Conservation (phyloP, 441 rosid genomes). For the Manihot esculenta region DNA sequence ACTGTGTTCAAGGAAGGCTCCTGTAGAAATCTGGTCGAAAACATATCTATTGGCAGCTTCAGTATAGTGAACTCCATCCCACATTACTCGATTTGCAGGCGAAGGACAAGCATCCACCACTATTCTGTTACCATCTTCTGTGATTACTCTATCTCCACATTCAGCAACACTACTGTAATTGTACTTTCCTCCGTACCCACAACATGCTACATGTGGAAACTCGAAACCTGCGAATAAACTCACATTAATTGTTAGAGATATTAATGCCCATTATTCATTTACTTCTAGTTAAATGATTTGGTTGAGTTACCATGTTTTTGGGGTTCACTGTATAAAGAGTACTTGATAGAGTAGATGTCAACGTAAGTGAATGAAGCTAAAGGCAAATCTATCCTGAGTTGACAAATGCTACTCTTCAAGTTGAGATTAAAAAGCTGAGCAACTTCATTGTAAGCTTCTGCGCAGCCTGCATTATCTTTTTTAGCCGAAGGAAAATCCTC, state of each 20-base stretch:
- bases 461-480: slow-evolving; percentile 36
- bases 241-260: too few species aligned
- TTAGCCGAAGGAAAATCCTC: slow-evolving; percentile 19
- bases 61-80: slow-evolving; percentile 80
- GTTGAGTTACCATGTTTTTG: slow-evolving; percentile 29
- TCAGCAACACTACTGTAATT: slow-evolving; percentile 38
- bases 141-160: slow-evolving; percentile 47
- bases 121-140: not conserved
- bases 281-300: too few species aligned
- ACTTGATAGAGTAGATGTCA: slow-evolving; percentile 39
- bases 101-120: not conserved
- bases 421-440: slow-evolving; percentile 33
- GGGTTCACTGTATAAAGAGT: slow-evolving; percentile 31
- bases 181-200: slow-evolving; percentile 65
- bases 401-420: slow-evolving; percentile 27
- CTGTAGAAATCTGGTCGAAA: slow-evolving; percentile 49
- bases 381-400: slow-evolving; percentile 36
- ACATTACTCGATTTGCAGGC: slow-evolving; percentile 41
- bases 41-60: slow-evolving; percentile 74
- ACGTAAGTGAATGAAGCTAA: slow-evolving; percentile 33
- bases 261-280: too few species aligned
- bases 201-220: slow-evolving; percentile 60
- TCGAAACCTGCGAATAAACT: slow-evolving; percentile 51
- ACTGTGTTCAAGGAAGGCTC: slow-evolving; percentile 57
- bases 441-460: slow-evolving; percentile 32